These are phyloP conservation scores for Trifolium repens DNA, from an alignment of 306 rosid genomes.

Conservation along the genomic window DNA sequence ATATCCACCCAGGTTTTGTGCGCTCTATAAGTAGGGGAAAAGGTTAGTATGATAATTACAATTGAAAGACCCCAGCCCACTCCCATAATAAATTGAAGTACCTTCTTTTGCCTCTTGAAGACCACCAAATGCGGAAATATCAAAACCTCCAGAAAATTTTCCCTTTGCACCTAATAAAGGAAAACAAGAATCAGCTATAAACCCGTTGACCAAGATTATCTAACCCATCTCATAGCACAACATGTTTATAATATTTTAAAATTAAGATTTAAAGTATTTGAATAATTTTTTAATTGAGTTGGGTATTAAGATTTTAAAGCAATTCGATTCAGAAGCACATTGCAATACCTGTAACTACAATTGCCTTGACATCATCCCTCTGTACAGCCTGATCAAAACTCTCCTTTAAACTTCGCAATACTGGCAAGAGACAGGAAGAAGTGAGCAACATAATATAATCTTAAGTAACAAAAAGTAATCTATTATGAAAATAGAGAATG, in stretches of 20 bases:
- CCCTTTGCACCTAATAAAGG: constrained; percentile 76
- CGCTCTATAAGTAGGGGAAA: constrained; percentile 42
- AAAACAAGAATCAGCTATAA: constrained; percentile 35
- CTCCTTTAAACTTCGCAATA: constrained; percentile 68
- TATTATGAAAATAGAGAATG: constrained; percentile 5
- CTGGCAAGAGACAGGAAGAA: constrained; percentile 46
- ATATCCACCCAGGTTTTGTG: constrained; percentile 69
- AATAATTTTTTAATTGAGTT: neutral
- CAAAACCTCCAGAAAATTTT: constrained; percentile 97
- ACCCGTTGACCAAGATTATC: constrained; percentile 13
- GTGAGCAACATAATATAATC: constrained; percentile 30
- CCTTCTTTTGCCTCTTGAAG: constrained; percentile 62
- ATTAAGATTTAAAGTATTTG: neutral
- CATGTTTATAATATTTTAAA: neutral
- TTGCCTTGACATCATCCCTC: constrained; percentile 90
- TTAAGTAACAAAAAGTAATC: neutral
- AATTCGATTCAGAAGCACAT: constrained; percentile 22
- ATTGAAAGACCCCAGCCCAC: constrained; percentile 9
- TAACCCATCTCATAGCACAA: neutral
- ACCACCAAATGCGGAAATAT: constrained; percentile 75
- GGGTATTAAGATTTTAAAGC: constrained; percentile 2
- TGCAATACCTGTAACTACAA: constrained; percentile 76
- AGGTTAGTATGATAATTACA: constrained; percentile 21
- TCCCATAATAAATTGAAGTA: constrained; percentile 38
- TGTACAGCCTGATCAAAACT: constrained; percentile 70